Conservation (phyloP, 108 stramenopile species). For the Nannochloropsis granulata region DNA sequence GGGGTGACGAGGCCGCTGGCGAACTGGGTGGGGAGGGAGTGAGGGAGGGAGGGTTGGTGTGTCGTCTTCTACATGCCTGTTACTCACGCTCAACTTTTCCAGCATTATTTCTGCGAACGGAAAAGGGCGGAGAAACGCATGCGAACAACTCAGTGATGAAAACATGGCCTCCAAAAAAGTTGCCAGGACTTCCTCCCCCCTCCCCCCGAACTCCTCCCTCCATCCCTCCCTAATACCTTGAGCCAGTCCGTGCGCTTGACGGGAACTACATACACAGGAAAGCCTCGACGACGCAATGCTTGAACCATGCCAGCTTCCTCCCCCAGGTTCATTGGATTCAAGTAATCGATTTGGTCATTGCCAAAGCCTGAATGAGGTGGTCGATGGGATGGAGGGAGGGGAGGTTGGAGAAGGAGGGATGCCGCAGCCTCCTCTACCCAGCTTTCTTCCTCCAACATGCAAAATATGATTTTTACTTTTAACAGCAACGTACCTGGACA, state of each 20-base stretch:
- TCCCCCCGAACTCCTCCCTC: too few species aligned
- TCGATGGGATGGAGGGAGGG: not conserved
- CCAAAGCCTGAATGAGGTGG: constrained; percentile 66
- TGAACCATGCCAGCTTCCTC: constrained; percentile 37
- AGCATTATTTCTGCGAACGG: too few species aligned
- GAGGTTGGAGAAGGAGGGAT: too few species aligned
- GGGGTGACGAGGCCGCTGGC: constrained; percentile 47
- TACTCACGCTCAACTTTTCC: too few species aligned
- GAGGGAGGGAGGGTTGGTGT: not conserved
- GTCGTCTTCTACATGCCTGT: too few species aligned
- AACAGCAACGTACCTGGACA: not conserved
- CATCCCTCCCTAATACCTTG: constrained; percentile 10
- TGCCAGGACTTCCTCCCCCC: too few species aligned
- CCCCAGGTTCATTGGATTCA: constrained; percentile 36
- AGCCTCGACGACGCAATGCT: constrained; percentile 43
- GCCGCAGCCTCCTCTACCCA: too few species aligned
- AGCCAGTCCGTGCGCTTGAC: constrained; percentile 65
- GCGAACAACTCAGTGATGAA: too few species aligned
- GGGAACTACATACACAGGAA: constrained; percentile 46
- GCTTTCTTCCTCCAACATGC: too few species aligned
- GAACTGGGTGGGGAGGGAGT: constrained; percentile 4
- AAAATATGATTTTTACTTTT: not conserved
- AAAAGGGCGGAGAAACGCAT: too few species aligned
- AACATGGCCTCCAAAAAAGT: too few species aligned
- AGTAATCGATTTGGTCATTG: constrained; percentile 57